Conservation (phyloP, 192 early-diverging fungal genomes). For the Fimicolochytrium jonesii region DNA sequence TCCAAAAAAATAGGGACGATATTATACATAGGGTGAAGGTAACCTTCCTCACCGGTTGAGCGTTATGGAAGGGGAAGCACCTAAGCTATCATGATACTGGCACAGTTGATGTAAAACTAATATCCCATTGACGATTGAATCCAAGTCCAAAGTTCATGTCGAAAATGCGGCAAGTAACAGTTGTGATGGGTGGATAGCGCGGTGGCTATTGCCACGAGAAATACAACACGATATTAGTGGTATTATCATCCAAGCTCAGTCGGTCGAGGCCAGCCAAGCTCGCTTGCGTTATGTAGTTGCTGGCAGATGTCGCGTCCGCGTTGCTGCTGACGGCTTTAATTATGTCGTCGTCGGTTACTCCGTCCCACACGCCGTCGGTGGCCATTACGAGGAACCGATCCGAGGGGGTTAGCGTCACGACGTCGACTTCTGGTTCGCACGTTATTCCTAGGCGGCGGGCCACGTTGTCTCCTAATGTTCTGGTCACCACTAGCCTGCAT, state of each 20-base stretch:
- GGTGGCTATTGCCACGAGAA: background rate
- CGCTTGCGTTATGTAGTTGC: conserved; percentile 24
- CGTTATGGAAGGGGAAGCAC: too few species aligned
- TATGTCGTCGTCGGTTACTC: conserved; percentile 34
- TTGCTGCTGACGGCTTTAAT: conserved; percentile 13
- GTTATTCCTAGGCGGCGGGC: conserved; percentile 44
- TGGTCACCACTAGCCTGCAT: conserved; percentile 41
- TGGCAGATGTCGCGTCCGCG: conserved; percentile 28
- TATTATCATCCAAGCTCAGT: conserved; percentile 50
- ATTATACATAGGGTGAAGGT: too few species aligned
- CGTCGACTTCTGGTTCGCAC: conserved; percentile 39
- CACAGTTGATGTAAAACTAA: too few species aligned
- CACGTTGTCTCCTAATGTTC: conserved; percentile 45
- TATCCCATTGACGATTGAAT: too few species aligned
- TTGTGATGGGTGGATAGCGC: too few species aligned
- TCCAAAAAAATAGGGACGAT: too few species aligned
- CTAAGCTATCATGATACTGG: too few species aligned
- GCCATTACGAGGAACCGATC: conserved; percentile 42
- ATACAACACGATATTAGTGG: conserved; percentile 41
- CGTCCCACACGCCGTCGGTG: conserved; percentile 57
- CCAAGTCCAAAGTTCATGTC: too few species aligned
- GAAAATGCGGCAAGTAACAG: too few species aligned
- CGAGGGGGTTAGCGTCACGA: conserved; percentile 21
- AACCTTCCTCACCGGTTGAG: too few species aligned
- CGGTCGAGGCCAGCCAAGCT: conserved; percentile 41